Conservation (phyloP, 495 filamentous ascomycete genomes). For the Penicillium goetzii region DNA sequence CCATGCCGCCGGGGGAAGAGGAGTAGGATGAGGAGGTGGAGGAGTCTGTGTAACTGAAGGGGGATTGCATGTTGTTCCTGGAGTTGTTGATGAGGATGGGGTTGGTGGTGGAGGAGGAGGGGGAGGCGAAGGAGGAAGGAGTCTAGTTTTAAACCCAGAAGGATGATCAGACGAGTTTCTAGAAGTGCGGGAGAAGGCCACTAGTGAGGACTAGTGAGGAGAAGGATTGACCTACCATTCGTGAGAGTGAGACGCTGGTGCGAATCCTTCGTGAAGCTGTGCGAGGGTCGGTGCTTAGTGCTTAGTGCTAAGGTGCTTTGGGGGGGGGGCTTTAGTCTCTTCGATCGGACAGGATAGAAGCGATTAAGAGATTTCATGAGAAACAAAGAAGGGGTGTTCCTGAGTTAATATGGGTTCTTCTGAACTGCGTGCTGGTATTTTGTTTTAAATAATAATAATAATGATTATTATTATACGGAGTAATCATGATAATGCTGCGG, state of each 20-base stretch:
- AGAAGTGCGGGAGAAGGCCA: conserved; percentile 20
- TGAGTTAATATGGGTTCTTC: neutral
- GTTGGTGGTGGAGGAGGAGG: neutral
- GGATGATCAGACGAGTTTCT: conserved; percentile 14
- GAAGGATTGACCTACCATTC: conserved; percentile 26
- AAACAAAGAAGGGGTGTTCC: neutral
- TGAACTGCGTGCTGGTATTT: neutral
- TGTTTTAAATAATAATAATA: neutral
- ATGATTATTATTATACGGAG: neutral
- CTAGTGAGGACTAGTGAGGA: conserved; percentile 11
- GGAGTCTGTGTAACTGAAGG: conserved; percentile 33
- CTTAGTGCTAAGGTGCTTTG: too few species aligned
- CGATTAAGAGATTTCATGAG: neutral
- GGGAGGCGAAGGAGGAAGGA: conserved; percentile 14
- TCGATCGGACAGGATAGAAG: too few species aligned
- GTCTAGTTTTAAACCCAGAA: conserved; percentile 24
- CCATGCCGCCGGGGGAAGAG: conserved; percentile 34
- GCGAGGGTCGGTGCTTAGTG: conserved; percentile 9
- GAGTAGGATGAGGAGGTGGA: conserved; percentile 36
- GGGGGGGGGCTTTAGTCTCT: too few species aligned
- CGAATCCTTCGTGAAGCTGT: conserved; percentile 18
- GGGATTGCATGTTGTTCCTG: conserved; percentile 32
- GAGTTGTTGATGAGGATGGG: conserved; percentile 4
- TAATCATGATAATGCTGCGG: neutral
- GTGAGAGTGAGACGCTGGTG: conserved; percentile 32